Evolutionary conservation across 768 basidiomycete genomes (phyloP).

Genomic region (Harrya chromipes): DNA sequence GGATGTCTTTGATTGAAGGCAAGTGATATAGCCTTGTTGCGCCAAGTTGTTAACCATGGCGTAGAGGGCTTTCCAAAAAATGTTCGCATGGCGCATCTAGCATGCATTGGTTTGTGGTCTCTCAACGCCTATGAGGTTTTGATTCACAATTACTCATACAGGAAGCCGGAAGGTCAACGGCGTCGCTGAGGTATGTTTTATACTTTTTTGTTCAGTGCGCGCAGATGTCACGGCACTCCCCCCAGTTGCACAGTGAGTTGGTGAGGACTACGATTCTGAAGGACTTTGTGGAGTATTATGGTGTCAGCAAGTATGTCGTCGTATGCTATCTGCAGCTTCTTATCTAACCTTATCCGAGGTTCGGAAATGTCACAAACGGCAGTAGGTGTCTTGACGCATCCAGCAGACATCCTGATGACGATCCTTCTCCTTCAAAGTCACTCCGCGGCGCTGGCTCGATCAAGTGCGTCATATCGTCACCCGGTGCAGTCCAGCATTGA

Average conservation of each 20-base stretch:
- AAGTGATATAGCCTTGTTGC: neutral
- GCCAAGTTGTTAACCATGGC: neutral
- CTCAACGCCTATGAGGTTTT: neutral
- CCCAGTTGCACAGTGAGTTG: slow-evolving; percentile 80
- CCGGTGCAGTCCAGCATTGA: neutral
- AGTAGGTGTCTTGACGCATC: slow-evolving; percentile 43
- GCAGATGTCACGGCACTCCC: neutral
- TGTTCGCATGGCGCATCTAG: slow-evolving; percentile 88
- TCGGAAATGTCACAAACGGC: slow-evolving; percentile 92
- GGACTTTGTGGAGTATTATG: slow-evolving; percentile 93
- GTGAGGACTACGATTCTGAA: slow-evolving; percentile 80
- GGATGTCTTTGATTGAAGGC: slow-evolving; percentile 95
- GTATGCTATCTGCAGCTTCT: neutral
- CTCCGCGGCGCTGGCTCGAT: slow-evolving; percentile 90
- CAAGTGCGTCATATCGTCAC: slow-evolving; percentile 40
- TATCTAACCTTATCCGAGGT: slow-evolving; percentile 40
- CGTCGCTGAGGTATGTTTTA: slow-evolving; percentile 71
- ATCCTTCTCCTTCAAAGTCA: slow-evolving; percentile 50
- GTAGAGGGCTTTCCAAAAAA: slow-evolving; percentile 83
- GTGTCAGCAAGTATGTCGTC: slow-evolving; percentile 62
- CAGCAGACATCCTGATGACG: neutral
- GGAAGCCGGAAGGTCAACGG: slow-evolving; percentile 89
- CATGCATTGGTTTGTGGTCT: slow-evolving; percentile 61
- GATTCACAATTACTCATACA: slow-evolving; percentile 20
- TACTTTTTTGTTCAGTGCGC: neutral